Evolutionary conservation across 31 red algal genomes (phyloP).

Genomic region (Endocladia muricata): DNA sequence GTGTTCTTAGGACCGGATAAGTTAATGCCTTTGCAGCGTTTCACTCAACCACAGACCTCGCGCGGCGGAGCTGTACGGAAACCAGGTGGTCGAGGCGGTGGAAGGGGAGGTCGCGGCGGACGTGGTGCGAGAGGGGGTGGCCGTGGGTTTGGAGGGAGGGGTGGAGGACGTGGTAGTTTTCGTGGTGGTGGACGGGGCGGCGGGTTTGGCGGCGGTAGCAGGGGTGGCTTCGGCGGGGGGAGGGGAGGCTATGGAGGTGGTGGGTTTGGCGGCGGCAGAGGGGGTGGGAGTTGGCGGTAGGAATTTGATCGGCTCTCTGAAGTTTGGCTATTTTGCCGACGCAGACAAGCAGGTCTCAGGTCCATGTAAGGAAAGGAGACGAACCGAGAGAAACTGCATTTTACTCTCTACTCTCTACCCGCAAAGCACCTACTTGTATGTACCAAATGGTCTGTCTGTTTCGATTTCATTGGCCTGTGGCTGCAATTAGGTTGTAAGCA

Average conservation of each 20-base stretch:
- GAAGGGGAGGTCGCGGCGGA: conserved; percentile 39
- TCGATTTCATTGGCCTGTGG: no score
- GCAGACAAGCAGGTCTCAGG: no score
- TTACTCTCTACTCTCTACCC: no score
- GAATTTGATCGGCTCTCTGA: no score
- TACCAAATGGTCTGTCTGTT: no score
- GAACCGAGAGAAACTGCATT: no score
- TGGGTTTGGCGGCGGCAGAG: conserved; percentile 34
- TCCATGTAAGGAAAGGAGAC: no score
- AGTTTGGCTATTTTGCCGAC: no score
- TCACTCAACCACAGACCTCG: conserved; percentile 52
- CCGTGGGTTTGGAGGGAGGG: conserved; percentile 28
- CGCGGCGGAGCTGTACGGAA: conserved; percentile 47
- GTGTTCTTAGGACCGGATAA: conserved; percentile 87
- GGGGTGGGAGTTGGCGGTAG: background rate
- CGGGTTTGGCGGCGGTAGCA: conserved; percentile 36
- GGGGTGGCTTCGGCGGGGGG: conserved; percentile 36
- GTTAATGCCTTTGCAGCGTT: conserved; percentile 84
- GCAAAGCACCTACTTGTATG: no score
- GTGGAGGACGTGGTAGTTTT: conserved; percentile 28
- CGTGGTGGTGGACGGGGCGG: conserved; percentile 21
- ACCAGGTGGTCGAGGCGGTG: conserved; percentile 38
- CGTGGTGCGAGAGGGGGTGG: conserved; percentile 17
- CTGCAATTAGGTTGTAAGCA: no score
- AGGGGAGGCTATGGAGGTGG: conserved; percentile 20